These are phyloP conservation scores for Cladosporium sp. DNA, from an alignment of 2,329 filamentous ascomycete species.

Conservation along the genomic window DNA sequence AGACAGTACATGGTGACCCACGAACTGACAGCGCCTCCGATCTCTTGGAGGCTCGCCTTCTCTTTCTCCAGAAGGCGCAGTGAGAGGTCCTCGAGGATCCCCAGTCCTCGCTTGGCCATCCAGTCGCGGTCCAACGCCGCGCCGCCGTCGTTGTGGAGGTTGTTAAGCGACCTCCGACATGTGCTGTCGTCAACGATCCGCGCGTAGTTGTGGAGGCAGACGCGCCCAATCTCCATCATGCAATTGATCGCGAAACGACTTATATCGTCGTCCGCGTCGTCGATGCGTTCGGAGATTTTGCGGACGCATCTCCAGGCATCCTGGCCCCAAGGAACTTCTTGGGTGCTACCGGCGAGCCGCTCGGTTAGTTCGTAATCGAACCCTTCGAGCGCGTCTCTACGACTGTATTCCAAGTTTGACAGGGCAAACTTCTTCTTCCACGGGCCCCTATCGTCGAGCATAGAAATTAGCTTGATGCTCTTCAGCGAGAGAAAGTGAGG, in stretches of 20 bases:
- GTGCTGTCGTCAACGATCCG: background rate
- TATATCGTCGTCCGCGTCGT: background rate
- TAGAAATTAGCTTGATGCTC: background rate
- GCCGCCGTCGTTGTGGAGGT: too few relatives aligned
- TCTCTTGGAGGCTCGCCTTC: too few relatives aligned
- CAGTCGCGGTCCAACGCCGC: background rate
- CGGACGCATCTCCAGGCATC: too few relatives aligned
- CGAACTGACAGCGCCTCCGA: too few relatives aligned
- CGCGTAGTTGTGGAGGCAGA: background rate
- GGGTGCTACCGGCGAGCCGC: too few relatives aligned
- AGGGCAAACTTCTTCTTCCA: too few relatives aligned
- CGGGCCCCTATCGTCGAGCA: background rate
- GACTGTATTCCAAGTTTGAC: too few relatives aligned
- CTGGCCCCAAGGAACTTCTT: background rate
- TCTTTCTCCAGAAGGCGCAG: background rate
- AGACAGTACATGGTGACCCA: too few relatives aligned
- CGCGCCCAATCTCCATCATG: background rate
- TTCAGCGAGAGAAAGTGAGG: background rate
- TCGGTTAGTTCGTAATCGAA: too few relatives aligned
- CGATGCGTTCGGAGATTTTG: background rate
- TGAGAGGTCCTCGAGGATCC: background rate
- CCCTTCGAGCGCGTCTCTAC: too few relatives aligned
- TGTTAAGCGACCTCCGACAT: background rate
- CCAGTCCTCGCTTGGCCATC: background rate
- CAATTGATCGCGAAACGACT: background rate